Evolutionary conservation across 495 filamentous ascomycete genomes (phyloP).

Genomic region (Aeminium ludgeri): DNA sequence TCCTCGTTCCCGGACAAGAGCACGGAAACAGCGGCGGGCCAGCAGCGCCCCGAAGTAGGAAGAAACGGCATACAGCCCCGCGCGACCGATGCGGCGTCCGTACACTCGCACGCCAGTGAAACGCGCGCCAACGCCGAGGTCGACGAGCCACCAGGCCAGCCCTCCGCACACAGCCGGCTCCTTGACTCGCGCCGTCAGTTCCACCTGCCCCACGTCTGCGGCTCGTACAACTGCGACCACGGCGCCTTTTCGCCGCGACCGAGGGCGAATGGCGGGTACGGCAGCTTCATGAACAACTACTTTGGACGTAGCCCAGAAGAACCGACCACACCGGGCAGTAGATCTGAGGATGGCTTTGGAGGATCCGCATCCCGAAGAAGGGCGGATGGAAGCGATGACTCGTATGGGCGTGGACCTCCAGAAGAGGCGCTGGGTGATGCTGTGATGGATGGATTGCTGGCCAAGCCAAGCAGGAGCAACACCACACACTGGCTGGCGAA

Average conservation of each 20-base stretch:
- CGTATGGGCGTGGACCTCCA: constrained; percentile 2
- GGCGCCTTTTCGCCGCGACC: constrained; percentile 66
- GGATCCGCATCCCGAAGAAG: neutral
- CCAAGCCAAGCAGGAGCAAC: constrained; percentile 40
- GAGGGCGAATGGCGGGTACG: constrained; percentile 30
- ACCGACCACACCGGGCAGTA: constrained; percentile 1
- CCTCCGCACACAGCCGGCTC: constrained; percentile 14
- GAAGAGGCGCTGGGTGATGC: constrained; percentile 23
- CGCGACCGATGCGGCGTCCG: neutral
- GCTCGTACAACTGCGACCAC: constrained; percentile 41
- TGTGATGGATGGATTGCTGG: constrained; percentile 25
- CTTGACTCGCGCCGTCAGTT: constrained; percentile 20
- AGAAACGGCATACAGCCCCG: neutral
- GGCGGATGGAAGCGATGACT: neutral
- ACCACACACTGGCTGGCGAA: constrained; percentile 46
- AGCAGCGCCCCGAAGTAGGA: neutral
- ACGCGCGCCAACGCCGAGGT: constrained; percentile 3
- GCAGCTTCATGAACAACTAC: constrained; percentile 22
- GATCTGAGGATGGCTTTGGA: constrained; percentile 15
- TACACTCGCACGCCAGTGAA: neutral
- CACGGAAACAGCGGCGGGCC: neutral
- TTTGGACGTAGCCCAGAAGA: constrained; percentile 8
- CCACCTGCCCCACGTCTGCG: constrained; percentile 21
- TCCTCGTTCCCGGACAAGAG: neutral
- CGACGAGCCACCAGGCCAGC: constrained; percentile 4